Percentiles rank a stretch among this genome's conserved stretches.
phyloP scores from a whole-genome alignment of 176 grass and related monocot genomes.

The Canna indica region DNA sequence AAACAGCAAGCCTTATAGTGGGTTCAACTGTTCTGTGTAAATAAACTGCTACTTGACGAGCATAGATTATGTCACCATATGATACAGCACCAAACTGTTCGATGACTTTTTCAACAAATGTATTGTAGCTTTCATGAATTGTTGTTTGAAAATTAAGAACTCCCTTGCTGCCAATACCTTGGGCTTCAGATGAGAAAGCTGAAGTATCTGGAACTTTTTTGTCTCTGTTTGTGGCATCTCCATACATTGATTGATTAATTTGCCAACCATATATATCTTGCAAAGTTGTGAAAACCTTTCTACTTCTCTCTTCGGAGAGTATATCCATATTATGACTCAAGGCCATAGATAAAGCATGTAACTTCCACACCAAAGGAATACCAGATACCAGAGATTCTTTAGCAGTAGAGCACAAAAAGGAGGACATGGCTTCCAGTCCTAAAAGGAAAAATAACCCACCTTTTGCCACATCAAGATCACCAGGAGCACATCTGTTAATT shows the following conservation, averaged over 20 bases:
- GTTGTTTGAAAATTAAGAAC: slow-evolving; percentile 67
- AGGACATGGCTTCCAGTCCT: slow-evolving; percentile 58
- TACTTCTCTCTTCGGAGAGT: slow-evolving; percentile 67
- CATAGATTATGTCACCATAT: slow-evolving; percentile 71
- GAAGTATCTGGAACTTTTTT: slow-evolving; percentile 12
- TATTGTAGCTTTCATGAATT: slow-evolving; percentile 80
- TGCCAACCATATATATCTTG: slow-evolving; percentile 70
- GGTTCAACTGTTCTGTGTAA: slow-evolving; percentile 60
- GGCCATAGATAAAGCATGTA: slow-evolving; percentile 73
- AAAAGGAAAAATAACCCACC: slow-evolving; percentile 75
- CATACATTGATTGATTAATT: slow-evolving; percentile 27
- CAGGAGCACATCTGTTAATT: slow-evolving; percentile 11
- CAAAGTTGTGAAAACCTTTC: slow-evolving; percentile 59
- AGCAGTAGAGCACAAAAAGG: slow-evolving; percentile 29
- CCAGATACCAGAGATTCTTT: slow-evolving; percentile 21
- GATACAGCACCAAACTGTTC: slow-evolving; percentile 82
- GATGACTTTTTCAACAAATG: slow-evolving; percentile 66
- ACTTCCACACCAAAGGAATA: slow-evolving; percentile 76
- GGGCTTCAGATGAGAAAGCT: slow-evolving; percentile 11
- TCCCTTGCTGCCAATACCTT: slow-evolving; percentile 18
- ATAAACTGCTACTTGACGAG: slow-evolving; percentile 84
- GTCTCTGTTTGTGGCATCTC: slow-evolving; percentile 15
- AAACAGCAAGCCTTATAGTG: slow-evolving; percentile 45
- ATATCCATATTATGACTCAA: slow-evolving; percentile 53
- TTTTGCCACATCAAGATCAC: slow-evolving; percentile 43